Evolutionary conservation across 2,329 filamentous ascomycete species (phyloP), one percentile per base, ranked within the genome.

Genomic region (Falciphora oryzae): DNA sequence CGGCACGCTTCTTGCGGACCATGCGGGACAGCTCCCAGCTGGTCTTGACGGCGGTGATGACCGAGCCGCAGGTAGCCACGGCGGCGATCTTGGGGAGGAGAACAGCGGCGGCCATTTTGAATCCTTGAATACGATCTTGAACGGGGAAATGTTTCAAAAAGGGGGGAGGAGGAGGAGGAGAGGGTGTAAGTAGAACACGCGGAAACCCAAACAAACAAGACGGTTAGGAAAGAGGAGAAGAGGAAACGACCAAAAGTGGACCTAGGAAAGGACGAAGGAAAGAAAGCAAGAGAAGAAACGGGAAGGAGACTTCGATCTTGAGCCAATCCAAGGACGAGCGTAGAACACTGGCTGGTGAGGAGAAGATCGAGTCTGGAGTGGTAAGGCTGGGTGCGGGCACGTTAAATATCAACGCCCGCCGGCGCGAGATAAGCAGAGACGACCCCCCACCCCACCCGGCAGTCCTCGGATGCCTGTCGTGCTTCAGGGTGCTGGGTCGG

Each of bases 1-100:
- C 70, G 18, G 59, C 59, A 35, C 29, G 58, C 28, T 69, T 65
- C 67, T 73, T 72, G 59, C 67, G 66, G 56, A 72, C 62, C 71
- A 73, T 72, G 16, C 70, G 69, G 14, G 69, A 68, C 28, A 72
- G 70, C 67, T 73, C 71, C 70, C 70, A 72, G 63, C 68, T 67
- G 13, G 71, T 72, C 65, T 73, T 73, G 66, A 73, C 67, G 22
- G 71, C 69, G 1, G 71, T 73, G 65, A 73, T 68, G 59, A 73
- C 63, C 58, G 71, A 71, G 44, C 71, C 71, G 59, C 70, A 71
- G 18, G 71, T 71, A 38, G 71, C 71, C 25, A 71, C 59, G 22
- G 27, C 44, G 16, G 61, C 38, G 59, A 67, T 71, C 58, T 69
- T 68, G 44, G 61, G 61, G 10, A 62, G 38, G 22, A 60, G 44